A percentile compares a stretch with the other conserved stretches of the same genome.
These are phyloP conservation scores for Microbotryomycetes sp. DNA, from an alignment of 1,284 basidiomycete species.

Conservation along the genomic window DNA sequence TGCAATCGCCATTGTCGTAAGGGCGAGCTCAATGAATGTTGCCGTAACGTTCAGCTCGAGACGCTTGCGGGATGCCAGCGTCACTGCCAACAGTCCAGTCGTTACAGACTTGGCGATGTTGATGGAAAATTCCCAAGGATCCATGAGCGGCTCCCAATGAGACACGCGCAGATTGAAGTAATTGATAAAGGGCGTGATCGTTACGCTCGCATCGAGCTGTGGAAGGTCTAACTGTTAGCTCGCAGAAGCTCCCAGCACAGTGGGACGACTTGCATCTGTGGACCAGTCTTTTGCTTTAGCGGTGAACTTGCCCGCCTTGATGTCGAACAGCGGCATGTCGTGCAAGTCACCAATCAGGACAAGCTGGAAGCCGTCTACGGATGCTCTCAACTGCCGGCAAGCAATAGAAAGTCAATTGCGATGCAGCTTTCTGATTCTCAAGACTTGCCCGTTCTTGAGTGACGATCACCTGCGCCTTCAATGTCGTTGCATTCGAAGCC, in stretches of 20 bases:
- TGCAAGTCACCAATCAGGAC: constrained; percentile 92
- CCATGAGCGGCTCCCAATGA: constrained; percentile 98
- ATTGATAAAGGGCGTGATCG: constrained; percentile 72
- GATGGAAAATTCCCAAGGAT: constrained; percentile 87
- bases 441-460: constrained; percentile 54
- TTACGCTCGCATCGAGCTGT: constrained; percentile 72
- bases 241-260: not conserved
- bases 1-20: constrained; percentile 66
- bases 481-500: constrained; percentile 41
- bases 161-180: constrained; percentile 98
- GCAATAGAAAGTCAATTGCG: not conserved
- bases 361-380: constrained; percentile 83
- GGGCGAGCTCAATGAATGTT: constrained; percentile 78
- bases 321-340: constrained; percentile 87
- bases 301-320: constrained; percentile 79
- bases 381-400: constrained; percentile 71
- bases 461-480: constrained; percentile 52
- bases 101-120: constrained; percentile 42
- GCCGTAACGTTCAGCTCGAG: constrained; percentile 89
- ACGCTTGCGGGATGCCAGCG: constrained; percentile 68
- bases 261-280: constrained; percentile 57
- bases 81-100: constrained; percentile 45
- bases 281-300: constrained; percentile 88
- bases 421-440: too few species aligned
- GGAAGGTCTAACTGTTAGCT: not conserved